These are phyloP conservation scores for Phaseolus lunatus DNA, from an alignment of 306 rosid species.

Conservation along the genomic window DNA sequence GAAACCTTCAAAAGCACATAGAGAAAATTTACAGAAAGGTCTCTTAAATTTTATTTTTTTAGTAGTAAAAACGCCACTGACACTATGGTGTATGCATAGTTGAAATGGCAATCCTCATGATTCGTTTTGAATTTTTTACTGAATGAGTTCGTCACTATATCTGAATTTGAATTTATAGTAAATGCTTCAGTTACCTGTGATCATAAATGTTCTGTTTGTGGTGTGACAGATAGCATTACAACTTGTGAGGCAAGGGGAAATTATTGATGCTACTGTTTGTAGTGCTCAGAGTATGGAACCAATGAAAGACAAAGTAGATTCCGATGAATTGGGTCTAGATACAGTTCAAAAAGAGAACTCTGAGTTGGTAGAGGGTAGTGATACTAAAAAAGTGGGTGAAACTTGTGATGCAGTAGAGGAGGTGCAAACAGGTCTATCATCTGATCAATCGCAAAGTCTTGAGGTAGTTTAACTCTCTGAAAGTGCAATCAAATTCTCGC, in stretches of 20 bases:
- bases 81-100: neutral
- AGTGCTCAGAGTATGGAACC: conserved; percentile 49
- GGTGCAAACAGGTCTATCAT: conserved; percentile 47
- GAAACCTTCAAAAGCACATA: conserved; percentile 95
- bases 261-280: conserved; percentile 48
- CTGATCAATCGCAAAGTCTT: conserved; percentile 52
- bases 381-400: conserved; percentile 50
- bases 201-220: conserved; percentile 46
- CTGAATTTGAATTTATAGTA: conserved; percentile 36
- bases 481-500: neutral
- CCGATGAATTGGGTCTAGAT: conserved; percentile 44
- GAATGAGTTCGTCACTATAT: conserved; percentile 24
- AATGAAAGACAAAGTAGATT: conserved; percentile 45
- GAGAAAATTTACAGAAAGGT: conserved; percentile 98
- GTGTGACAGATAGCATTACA: conserved; percentile 86
- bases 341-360: conserved; percentile 41
- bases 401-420: conserved; percentile 43
- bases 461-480: conserved; percentile 57
- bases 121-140: neutral
- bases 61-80: neutral
- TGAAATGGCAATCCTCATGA: conserved; percentile 30
- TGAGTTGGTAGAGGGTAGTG: conserved; percentile 44
- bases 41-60: conserved; percentile 34
- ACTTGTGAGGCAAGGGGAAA: conserved; percentile 77
- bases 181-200: conserved; percentile 20